Evolutionary conservation across 2,329 filamentous ascomycete genomes (phyloP).

Genomic region (Talaromyces sp.): DNA sequence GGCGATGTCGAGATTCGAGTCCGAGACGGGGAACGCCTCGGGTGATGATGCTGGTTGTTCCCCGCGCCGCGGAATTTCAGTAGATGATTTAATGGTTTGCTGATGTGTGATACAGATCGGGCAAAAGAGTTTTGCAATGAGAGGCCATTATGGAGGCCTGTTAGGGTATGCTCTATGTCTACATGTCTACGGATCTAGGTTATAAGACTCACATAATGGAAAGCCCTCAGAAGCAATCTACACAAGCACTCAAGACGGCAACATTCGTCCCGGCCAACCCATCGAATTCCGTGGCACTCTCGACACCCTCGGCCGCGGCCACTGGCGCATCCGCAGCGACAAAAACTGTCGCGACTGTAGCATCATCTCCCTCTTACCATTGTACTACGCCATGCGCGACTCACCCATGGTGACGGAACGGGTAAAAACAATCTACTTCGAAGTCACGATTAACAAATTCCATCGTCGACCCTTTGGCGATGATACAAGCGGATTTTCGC

Average conservation of each 20-base stretch:
- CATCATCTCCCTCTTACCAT: slow-evolving; percentile 53
- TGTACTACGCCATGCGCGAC: slow-evolving; percentile 54
- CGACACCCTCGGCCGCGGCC: slow-evolving; percentile 35
- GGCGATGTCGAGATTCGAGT: slow-evolving; percentile 50
- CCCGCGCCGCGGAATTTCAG: background rate
- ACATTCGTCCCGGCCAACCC: slow-evolving; percentile 47
- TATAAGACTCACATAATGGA: background rate
- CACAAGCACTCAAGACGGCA: slow-evolving; percentile 40
- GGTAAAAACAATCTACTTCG: slow-evolving; percentile 59
- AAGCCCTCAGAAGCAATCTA: slow-evolving; percentile 43
- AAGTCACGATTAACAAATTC: slow-evolving; percentile 51
- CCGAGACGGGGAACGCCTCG: slow-evolving; percentile 57
- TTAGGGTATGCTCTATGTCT: slow-evolving; percentile 16
- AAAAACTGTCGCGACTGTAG: slow-evolving; percentile 49
- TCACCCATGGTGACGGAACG: slow-evolving; percentile 47
- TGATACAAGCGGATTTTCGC: slow-evolving; percentile 53
- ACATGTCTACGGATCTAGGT: background rate
- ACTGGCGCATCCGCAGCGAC: slow-evolving; percentile 46
- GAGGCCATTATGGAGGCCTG: slow-evolving; percentile 52
- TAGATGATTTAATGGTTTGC: background rate
- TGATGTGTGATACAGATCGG: slow-evolving; percentile 41
- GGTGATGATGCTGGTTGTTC: slow-evolving; percentile 38
- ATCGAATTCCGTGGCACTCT: slow-evolving; percentile 14
- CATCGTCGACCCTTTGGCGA: slow-evolving; percentile 32
- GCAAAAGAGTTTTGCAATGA: slow-evolving; percentile 55